These are phyloP conservation scores for Canariomyces notabilis DNA, from an alignment of 2,329 filamentous ascomycete species.

Conservation along the genomic window DNA sequence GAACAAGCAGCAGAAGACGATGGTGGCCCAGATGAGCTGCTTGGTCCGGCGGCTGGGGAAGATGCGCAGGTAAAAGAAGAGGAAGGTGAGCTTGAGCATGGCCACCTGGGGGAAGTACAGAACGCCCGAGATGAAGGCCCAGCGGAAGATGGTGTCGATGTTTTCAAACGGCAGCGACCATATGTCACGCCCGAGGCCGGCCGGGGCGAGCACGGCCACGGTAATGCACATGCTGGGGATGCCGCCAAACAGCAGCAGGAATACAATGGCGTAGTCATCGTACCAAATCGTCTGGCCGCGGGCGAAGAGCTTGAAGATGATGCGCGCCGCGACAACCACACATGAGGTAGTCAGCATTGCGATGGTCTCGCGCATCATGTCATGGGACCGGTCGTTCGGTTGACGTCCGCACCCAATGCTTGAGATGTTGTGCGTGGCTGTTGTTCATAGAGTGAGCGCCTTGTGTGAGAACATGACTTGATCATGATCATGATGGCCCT, in stretches of 20 bases:
- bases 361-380: too few species aligned
- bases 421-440: too few species aligned
- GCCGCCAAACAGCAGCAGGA: constrained; percentile 11
- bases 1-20: constrained; percentile 34
- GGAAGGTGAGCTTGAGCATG: constrained; percentile 43
- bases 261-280: constrained; percentile 21
- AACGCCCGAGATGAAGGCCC: constrained; percentile 23
- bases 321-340: constrained; percentile 2
- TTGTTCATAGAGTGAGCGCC: too few species aligned
- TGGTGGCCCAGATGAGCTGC: constrained; percentile 35
- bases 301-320: constrained; percentile 15
- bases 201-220: constrained; percentile 2
- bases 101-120: constrained; percentile 42
- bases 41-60: constrained; percentile 39
- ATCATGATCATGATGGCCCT: too few species aligned
- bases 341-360: too few species aligned
- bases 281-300: constrained; percentile 8
- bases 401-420: too few species aligned
- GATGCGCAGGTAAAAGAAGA: constrained; percentile 49
- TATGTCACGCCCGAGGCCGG: constrained; percentile 28
- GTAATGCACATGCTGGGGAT: constrained; percentile 16
- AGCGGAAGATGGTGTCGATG: constrained; percentile 25
- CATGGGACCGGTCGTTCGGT: too few species aligned
- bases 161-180: constrained; percentile 26
- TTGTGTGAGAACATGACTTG: too few species aligned